Evolutionary conservation across 2,329 filamentous ascomycete species (phyloP).

Genomic region (Incumbomyces delicatus): DNA sequence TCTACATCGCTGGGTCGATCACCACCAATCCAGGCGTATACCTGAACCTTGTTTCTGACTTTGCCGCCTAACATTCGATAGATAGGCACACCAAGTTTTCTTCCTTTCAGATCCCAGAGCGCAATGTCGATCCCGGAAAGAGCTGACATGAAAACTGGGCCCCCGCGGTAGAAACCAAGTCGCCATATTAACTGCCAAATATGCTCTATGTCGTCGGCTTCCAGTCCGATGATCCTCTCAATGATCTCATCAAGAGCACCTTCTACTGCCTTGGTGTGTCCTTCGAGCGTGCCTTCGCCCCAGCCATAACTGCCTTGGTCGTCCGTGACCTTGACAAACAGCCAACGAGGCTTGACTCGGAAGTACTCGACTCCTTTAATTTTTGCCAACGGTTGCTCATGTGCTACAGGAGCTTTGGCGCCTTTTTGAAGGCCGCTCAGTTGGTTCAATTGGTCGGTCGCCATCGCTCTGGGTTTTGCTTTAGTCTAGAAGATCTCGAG

Average conservation of each 20-base stretch:
- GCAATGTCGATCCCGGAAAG: conserved; percentile 70
- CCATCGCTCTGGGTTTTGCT: conserved; percentile 8
- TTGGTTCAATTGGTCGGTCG: conserved; percentile 13
- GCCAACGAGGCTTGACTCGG: conserved; percentile 63
- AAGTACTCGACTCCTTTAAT: conserved; percentile 64
- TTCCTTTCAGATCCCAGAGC: conserved; percentile 63
- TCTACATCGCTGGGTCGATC: conserved; percentile 57
- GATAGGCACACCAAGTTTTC: conserved; percentile 56
- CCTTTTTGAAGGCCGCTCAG: conserved; percentile 10
- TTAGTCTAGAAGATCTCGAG: neutral
- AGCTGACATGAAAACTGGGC: conserved; percentile 71
- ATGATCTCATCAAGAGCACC: conserved; percentile 61
- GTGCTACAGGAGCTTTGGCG: neutral
- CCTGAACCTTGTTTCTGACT: conserved; percentile 54
- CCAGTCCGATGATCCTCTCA: conserved; percentile 52
- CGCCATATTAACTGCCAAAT: conserved; percentile 61
- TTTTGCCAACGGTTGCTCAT: conserved; percentile 10
- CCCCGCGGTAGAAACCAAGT: conserved; percentile 64
- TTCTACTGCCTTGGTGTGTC: conserved; percentile 64
- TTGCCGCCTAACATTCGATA: conserved; percentile 68
- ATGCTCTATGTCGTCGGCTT: conserved; percentile 69
- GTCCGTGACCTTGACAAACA: conserved; percentile 68
- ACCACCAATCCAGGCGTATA: conserved; percentile 68
- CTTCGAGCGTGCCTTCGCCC: conserved; percentile 67
- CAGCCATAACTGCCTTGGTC: conserved; percentile 56